These are phyloP conservation scores for Eudorina sp. DNA, from an alignment of 139 green algal species.

Conservation along the genomic window DNA sequence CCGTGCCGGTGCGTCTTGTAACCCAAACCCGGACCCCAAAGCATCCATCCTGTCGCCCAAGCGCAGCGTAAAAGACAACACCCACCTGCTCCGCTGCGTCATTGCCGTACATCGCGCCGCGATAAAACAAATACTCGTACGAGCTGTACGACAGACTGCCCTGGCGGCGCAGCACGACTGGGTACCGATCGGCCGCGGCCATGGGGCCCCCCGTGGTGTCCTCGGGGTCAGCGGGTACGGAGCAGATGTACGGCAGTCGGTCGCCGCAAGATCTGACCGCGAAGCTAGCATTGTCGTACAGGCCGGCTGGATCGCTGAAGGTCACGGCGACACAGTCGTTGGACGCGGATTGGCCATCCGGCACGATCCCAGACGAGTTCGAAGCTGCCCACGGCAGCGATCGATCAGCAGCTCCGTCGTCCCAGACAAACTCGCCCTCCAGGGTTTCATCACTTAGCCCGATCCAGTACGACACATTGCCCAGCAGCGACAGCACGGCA, in stretches of 20 bases:
- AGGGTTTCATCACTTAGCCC: background rate
- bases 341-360: background rate
- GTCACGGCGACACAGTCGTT: constrained; percentile 1
- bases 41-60: background rate
- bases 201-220: background rate
- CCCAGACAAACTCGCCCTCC: constrained; percentile 16
- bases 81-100: background rate
- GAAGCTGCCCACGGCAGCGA: constrained; percentile 24
- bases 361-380: background rate
- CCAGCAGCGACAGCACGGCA: constrained; percentile 3
- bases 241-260: constrained; percentile 3
- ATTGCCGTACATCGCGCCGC: background rate
- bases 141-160: background rate
- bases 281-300: background rate
- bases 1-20: too few species aligned
- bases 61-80: background rate
- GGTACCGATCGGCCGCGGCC: background rate
- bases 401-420: background rate
- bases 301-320: background rate
- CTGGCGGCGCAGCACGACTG: constrained; percentile 6
- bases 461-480: constrained; percentile 2
- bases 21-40: background rate
- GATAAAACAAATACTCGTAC: constrained; percentile 41
- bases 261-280: background rate
- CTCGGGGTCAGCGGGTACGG: background rate